Conservation (phyloP, 176 grass and related monocot species). For the Calamus simplicifolius region DNA sequence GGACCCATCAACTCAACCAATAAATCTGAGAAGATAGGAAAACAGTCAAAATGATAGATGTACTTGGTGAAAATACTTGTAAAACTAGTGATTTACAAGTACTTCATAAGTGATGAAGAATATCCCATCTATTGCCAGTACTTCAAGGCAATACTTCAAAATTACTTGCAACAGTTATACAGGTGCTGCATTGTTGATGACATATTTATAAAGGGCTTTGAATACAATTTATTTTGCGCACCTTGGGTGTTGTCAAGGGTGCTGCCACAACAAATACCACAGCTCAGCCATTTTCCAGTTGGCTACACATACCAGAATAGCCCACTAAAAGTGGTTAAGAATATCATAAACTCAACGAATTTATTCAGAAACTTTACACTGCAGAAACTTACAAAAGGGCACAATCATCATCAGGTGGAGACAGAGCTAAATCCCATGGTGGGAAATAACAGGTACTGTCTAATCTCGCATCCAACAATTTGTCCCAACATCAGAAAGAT, state of each 20-base stretch:
- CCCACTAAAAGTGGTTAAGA: too few relatives aligned
- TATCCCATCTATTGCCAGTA: too few relatives aligned
- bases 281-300: slow-evolving; percentile 89
- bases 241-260: slow-evolving; percentile 71
- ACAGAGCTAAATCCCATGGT: slow-evolving; percentile 63
- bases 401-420: slow-evolving; percentile 90
- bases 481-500: slow-evolving; percentile 28
- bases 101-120: too few relatives aligned
- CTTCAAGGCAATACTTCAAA: too few relatives aligned
- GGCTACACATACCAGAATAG: slow-evolving; percentile 30
- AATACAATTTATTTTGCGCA: slow-evolving; percentile 11
- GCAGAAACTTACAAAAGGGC: slow-evolving; percentile 79
- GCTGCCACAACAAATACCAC: slow-evolving; percentile 83
- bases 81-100: too few relatives aligned
- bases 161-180: too few relatives aligned
- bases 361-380: slow-evolving; percentile 19
- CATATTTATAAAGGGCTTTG: too few relatives aligned
- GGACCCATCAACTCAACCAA: slow-evolving; percentile 77
- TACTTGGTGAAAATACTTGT: too few relatives aligned
- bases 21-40: slow-evolving; percentile 43
- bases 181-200: too few relatives aligned
- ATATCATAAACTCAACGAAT: too few relatives aligned
- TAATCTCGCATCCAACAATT: slow-evolving; percentile 85
- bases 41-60: too few relatives aligned
- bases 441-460: slow-evolving; percentile 64